These are phyloP conservation scores for Cryptosporidium ryanae DNA, from an alignment of 169 alveolate genomes.

Conservation along the genomic window DNA sequence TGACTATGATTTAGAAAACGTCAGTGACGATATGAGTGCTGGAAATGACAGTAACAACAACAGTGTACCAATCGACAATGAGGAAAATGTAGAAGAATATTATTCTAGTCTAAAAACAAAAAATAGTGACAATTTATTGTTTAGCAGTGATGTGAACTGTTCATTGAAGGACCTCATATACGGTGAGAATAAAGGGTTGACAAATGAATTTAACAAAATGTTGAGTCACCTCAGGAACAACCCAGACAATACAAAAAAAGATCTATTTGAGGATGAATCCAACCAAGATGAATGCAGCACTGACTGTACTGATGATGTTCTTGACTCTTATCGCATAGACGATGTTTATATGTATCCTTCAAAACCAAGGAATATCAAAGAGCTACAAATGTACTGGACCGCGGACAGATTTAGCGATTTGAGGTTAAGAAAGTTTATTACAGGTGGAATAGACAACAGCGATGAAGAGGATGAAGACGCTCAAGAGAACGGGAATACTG, in stretches of 20 bases:
- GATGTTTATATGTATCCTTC: conserved; percentile 60
- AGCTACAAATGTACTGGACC: conserved; percentile 42
- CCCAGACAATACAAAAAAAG: conserved; percentile 39
- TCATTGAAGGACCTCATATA: conserved; percentile 55
- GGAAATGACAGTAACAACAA: not conserved
- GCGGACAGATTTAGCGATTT: not conserved
- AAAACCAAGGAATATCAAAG: conserved; percentile 22
- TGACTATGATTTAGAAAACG: conserved; percentile 11
- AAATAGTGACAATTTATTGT: conserved; percentile 40
- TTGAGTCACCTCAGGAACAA: conserved; percentile 43
- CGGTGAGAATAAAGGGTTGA: conserved; percentile 2
- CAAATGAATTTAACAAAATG: not conserved
- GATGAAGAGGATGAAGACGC: conserved; percentile 76
- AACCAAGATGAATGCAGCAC: not conserved
- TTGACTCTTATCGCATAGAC: conserved; percentile 33
- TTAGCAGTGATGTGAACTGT: conserved; percentile 13
- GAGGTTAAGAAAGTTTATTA: conserved; percentile 67
- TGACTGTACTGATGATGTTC: not conserved
- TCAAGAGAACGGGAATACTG: conserved; percentile 10
- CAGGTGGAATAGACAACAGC: conserved; percentile 78
- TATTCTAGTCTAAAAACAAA: conserved; percentile 36
- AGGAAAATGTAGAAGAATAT: not conserved
- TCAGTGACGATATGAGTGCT: conserved; percentile 31
- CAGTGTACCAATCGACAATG: no score
- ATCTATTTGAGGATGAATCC: conserved; percentile 53